phyloP scores from a whole-genome alignment of 305 asterid species.

The Fraxinus nigra region DNA sequence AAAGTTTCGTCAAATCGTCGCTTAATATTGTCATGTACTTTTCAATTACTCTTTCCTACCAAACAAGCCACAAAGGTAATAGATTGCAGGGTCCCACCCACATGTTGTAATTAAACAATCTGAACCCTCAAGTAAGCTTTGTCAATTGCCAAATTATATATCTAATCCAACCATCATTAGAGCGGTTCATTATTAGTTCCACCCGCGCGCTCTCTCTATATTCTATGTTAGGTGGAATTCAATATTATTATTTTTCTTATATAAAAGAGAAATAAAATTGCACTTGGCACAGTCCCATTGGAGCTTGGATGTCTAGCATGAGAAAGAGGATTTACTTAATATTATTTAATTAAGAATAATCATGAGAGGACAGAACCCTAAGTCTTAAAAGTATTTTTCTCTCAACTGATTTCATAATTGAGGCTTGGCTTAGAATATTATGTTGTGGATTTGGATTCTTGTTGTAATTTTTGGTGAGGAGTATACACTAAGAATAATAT shows the following conservation, averaged over 20 bases:
- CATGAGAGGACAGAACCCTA: constrained; percentile 39
- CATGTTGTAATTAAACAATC: constrained; percentile 28
- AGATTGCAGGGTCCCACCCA: constrained; percentile 30
- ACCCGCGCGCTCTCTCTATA: constrained; percentile 1
- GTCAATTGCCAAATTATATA: constrained; percentile 29
- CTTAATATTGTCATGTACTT: neutral
- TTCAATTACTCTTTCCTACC: neutral
- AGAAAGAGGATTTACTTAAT: neutral
- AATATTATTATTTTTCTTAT: neutral
- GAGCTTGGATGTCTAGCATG: neutral
- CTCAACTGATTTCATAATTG: constrained; percentile 31
- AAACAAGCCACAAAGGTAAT: neutral
- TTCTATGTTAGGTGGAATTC: constrained; percentile 23
- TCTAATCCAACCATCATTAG: constrained; percentile 34
- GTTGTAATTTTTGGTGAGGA: neutral
- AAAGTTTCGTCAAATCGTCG: neutral
- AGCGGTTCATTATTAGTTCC: constrained; percentile 22
- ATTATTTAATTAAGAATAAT: constrained; percentile 37
- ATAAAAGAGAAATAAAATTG: too few relatives aligned
- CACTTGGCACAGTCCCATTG: constrained; percentile 14
- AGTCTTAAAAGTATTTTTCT: constrained; percentile 30
- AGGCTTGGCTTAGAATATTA: constrained; percentile 18
- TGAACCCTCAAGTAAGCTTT: constrained; percentile 29
- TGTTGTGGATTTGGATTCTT: neutral
- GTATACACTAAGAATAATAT: constrained; percentile 7